These are phyloP conservation scores for Diaporthe amygdali DNA, from an alignment of 2,329 filamentous ascomycete species.

Conservation along the genomic window DNA sequence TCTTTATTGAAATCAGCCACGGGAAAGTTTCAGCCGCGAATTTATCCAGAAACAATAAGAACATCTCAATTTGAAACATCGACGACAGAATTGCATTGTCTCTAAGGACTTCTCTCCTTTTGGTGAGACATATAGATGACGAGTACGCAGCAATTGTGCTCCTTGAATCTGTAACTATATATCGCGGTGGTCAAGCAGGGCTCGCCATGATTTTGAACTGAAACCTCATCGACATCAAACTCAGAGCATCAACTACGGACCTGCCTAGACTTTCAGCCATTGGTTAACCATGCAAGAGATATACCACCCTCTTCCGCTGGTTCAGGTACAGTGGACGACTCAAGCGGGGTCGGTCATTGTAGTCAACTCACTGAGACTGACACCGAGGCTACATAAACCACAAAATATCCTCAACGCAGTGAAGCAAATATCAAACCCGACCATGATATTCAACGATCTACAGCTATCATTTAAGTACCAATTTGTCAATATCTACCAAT, in stretches of 20 bases:
- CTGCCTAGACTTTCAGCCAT: no score
- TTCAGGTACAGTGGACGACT: no score
- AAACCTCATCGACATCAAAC: not conserved
- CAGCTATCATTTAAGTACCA: no score
- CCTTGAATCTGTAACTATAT: not conserved
- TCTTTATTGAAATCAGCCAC: not conserved
- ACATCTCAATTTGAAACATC: not conserved
- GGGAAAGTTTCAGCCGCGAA: not conserved
- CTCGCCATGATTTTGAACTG: not conserved
- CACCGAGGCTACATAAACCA: not conserved
- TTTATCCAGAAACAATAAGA: not conserved
- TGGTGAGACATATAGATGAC: no score
- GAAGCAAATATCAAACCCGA: not conserved
- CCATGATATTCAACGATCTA: not conserved
- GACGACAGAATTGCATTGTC: not conserved
- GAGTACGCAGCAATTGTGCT: no score
- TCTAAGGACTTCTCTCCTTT: no score
- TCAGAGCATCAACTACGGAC: not conserved
- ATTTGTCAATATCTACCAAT: not conserved
- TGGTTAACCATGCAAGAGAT: no score
- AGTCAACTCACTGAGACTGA: not conserved
- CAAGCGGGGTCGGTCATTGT: no score
- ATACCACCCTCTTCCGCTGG: no score
- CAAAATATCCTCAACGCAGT: not conserved
- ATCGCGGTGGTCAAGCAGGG: not conserved